Evolutionary conservation across 768 basidiomycete genomes (phyloP).

Genomic region (Terana coerulea): DNA sequence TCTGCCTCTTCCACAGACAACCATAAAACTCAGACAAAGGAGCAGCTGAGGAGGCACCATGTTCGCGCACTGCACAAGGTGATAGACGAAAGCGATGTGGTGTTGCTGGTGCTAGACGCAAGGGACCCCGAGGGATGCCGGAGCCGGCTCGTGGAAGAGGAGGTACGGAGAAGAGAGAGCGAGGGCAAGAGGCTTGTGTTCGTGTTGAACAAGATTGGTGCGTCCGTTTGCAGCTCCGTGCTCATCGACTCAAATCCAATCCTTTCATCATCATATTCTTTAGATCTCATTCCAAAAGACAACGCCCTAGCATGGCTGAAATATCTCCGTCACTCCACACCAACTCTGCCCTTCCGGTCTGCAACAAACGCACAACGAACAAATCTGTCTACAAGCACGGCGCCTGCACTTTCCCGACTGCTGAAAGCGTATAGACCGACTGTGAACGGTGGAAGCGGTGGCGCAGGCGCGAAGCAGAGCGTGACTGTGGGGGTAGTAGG

Average conservation of each 20-base stretch:
- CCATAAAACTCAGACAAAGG: slow-evolving; percentile 48
- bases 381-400: slow-evolving; percentile 75
- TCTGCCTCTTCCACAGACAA: slow-evolving; percentile 9
- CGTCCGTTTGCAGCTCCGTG: slow-evolving; percentile 23
- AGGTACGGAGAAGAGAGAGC: slow-evolving; percentile 77
- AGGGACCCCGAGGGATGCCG: slow-evolving; percentile 93
- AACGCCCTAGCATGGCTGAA: slow-evolving; percentile 91
- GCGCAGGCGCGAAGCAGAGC: slow-evolving; percentile 41
- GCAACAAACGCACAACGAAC: slow-evolving; percentile 72
- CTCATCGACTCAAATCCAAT: not conserved
- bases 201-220: slow-evolving; percentile 96
- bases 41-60: slow-evolving; percentile 70
- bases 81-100: slow-evolving; percentile 87
- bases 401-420: slow-evolving; percentile 73
- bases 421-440: slow-evolving; percentile 80
- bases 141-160: slow-evolving; percentile 90
- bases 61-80: slow-evolving; percentile 85
- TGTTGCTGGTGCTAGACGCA: slow-evolving; percentile 89
- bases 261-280: not conserved
- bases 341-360: slow-evolving; percentile 89
- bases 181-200: slow-evolving; percentile 93
- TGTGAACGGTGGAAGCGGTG: not conserved
- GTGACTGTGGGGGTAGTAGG: slow-evolving; percentile 91
- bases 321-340: slow-evolving; percentile 87
- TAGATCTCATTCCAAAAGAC: slow-evolving; percentile 87